Conservation (phyloP, 805 yeast genomes). For the Lipomyces chichibuensis region DNA sequence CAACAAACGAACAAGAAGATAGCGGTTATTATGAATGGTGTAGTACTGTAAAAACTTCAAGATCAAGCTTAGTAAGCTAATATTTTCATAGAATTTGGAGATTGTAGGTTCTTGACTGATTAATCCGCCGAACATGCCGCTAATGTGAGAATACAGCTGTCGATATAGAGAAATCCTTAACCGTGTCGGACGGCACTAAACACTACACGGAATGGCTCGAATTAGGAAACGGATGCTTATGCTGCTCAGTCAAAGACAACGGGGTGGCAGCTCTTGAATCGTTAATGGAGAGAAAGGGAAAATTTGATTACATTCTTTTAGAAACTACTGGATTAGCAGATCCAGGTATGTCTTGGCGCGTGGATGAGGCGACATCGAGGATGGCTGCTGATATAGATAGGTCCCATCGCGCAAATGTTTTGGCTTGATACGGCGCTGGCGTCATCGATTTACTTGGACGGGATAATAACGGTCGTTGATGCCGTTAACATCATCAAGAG, state of each 20-base stretch:
- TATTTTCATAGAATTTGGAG: conserved; percentile 38
- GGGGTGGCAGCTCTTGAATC: conserved; percentile 95
- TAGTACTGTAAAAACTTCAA: background rate
- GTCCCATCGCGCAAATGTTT: conserved; percentile 92
- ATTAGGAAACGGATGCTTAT: conserved; percentile 92
- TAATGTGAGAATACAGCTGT: conserved; percentile 59
- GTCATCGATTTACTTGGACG: conserved; percentile 85
- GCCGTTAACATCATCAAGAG: conserved; percentile 60
- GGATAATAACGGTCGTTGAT: conserved; percentile 87
- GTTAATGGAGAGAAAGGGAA: conserved; percentile 68
- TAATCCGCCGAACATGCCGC: background rate
- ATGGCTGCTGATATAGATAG: conserved; percentile 4
- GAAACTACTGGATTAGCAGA: conserved; percentile 98
- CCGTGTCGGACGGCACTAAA: conserved; percentile 59
- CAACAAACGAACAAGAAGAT: conserved; percentile 67
- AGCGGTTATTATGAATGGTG: conserved; percentile 83
- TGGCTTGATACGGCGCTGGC: conserved; percentile 93
- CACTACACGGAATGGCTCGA: conserved; percentile 93
- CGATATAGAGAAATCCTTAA: conserved; percentile 83
- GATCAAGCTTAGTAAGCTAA: background rate
- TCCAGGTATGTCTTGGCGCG: conserved; percentile 57
- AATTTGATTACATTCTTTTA: conserved; percentile 84
- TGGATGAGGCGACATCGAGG: background rate
- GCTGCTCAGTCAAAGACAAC: conserved; percentile 93
- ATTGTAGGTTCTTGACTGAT: conserved; percentile 30